These are phyloP conservation scores for Cladosporium phlei DNA, from an alignment of 2,329 filamentous ascomycete genomes.

Conservation along the genomic window DNA sequence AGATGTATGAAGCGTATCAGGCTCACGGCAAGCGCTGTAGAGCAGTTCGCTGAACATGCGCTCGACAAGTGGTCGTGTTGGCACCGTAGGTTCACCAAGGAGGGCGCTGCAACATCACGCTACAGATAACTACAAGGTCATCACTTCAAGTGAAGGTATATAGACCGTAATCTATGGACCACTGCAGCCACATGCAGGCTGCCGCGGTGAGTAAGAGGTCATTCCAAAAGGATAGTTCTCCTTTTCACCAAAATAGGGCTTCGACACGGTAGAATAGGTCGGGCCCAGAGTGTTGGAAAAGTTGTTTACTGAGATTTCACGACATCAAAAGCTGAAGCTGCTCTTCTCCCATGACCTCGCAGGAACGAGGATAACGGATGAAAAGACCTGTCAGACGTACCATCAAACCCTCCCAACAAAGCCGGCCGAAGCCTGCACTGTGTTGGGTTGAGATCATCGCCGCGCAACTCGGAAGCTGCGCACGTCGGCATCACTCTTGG, in stretches of 20 bases:
- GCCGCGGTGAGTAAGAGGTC: constrained; percentile 40
- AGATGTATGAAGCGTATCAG: too few relatives aligned
- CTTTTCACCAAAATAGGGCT: constrained; percentile 82
- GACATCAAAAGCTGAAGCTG: background rate
- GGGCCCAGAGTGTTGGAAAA: constrained; percentile 82
- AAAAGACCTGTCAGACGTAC: constrained; percentile 34
- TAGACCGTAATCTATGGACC: constrained; percentile 68
- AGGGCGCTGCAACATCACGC: too few relatives aligned
- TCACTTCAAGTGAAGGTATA: constrained; percentile 36
- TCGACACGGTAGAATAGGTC: constrained; percentile 62
- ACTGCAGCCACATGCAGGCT: constrained; percentile 52
- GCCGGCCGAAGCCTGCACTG: constrained; percentile 31
- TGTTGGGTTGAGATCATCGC: constrained; percentile 33
- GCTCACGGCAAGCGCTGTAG: too few relatives aligned
- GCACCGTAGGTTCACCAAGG: too few relatives aligned
- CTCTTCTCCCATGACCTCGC: constrained; percentile 11
- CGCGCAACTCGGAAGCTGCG: constrained; percentile 19
- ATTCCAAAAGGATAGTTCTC: constrained; percentile 51
- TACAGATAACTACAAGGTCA: too few relatives aligned
- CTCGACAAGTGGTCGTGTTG: too few relatives aligned
- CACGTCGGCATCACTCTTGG: constrained; percentile 33
- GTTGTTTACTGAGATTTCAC: too few relatives aligned
- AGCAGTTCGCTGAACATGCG: too few relatives aligned
- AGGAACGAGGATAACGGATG: constrained; percentile 18
- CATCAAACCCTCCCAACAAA: constrained; percentile 29